These are phyloP conservation scores for Marasmius tenuissimus DNA, from an alignment of 1,284 basidiomycete genomes.

Conservation along the genomic window DNA sequence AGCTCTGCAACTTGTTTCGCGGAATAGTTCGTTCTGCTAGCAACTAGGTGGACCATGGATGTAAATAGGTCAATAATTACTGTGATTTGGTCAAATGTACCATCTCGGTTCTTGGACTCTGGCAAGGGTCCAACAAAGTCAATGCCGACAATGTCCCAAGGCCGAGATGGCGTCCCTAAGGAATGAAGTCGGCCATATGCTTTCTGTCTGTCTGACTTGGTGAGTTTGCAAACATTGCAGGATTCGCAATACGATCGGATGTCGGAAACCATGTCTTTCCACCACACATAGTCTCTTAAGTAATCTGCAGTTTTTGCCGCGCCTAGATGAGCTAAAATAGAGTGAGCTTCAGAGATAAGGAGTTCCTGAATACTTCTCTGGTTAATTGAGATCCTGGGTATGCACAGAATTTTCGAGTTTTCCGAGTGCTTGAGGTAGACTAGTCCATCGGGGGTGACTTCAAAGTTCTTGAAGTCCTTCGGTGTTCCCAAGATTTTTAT, in stretches of 20 bases:
- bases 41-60: constrained; percentile 29
- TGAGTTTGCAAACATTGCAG: constrained; percentile 22
- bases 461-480: constrained; percentile 19
- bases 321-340: constrained; percentile 27
- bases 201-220: constrained; percentile 22
- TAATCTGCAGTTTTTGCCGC: constrained; percentile 23
- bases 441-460: constrained; percentile 11
- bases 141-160: constrained; percentile 31
- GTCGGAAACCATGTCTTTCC: constrained; percentile 24
- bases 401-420: constrained; percentile 11
- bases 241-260: constrained; percentile 22
- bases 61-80: constrained; percentile 35
- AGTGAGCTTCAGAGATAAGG: constrained; percentile 27
- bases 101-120: constrained; percentile 22
- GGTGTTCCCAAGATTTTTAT: constrained; percentile 17
- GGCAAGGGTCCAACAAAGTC: constrained; percentile 39
- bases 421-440: constrained; percentile 15
- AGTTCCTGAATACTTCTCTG: constrained; percentile 23
- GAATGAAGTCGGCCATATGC: constrained; percentile 24
- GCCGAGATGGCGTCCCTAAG: constrained; percentile 18
- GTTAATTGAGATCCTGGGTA: constrained; percentile 16
- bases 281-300: constrained; percentile 27
- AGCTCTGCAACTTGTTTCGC: constrained; percentile 21
- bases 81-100: constrained; percentile 26
- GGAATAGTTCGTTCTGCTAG: constrained; percentile 16